These are phyloP conservation scores for Saccharomyces jurei DNA, from an alignment of 805 yeast species.

Conservation along the genomic window DNA sequence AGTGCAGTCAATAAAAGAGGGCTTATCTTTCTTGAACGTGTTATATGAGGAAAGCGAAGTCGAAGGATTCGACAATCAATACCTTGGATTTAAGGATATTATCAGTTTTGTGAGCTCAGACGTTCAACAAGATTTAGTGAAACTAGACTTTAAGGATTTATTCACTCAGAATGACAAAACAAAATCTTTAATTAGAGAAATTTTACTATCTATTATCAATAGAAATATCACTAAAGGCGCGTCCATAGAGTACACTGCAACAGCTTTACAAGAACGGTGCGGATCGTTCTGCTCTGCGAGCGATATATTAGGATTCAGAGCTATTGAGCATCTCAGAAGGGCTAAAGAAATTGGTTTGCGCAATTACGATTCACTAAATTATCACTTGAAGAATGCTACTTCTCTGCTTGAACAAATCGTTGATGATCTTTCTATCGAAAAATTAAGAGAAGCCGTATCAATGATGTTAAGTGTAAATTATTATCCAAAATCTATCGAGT, in stretches of 20 bases:
- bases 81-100: slow-evolving; percentile 49
- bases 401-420: slow-evolving; percentile 71
- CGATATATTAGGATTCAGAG: slow-evolving; percentile 89
- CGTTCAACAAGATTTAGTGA: slow-evolving; percentile 60
- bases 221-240: slow-evolving; percentile 86
- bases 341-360: slow-evolving; percentile 69
- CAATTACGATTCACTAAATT: slow-evolving; percentile 63
- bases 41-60: slow-evolving; percentile 61
- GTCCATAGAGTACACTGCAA: slow-evolving; percentile 83
- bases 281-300: slow-evolving; percentile 90
- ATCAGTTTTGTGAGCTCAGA: slow-evolving; percentile 60
- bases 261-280: slow-evolving; percentile 82
- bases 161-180: slow-evolving; percentile 58
- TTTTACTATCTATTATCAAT: slow-evolving; percentile 81
- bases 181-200: slow-evolving; percentile 64
- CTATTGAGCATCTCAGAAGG: slow-evolving; percentile 80
- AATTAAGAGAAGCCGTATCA: slow-evolving; percentile 69
- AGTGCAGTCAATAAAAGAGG: slow-evolving; percentile 75
- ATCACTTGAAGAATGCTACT: slow-evolving; percentile 65
- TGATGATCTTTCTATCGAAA: slow-evolving; percentile 68
- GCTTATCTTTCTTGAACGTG: slow-evolving; percentile 77
- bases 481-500: slow-evolving; percentile 78
- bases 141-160: slow-evolving; percentile 63
- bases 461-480: slow-evolving; percentile 72
- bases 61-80: slow-evolving; percentile 29